These are phyloP conservation scores for Dentipellis sp. DNA, from an alignment of 768 basidiomycete species.

Conservation along the genomic window DNA sequence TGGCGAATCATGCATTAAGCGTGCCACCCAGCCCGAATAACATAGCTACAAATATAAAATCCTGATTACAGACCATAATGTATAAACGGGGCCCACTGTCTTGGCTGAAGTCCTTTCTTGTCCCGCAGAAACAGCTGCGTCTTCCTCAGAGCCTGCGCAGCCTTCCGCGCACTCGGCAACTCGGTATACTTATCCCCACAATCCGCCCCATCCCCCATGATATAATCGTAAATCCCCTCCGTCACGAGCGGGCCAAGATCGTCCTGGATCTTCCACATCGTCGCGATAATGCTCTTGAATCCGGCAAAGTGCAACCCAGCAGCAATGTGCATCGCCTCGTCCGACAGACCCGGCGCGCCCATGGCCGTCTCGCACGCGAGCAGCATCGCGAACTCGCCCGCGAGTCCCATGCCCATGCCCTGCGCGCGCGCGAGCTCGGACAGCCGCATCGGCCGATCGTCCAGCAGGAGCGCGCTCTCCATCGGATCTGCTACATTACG, in stretches of 20 bases:
- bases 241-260: neutral
- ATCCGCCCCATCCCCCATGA: neutral
- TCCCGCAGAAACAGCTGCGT: neutral
- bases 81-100: neutral
- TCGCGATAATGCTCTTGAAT: conserved; percentile 5
- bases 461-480: conserved; percentile 7
- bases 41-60: neutral
- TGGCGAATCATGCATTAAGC: too few relatives aligned
- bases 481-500: conserved; percentile 6
- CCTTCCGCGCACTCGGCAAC: neutral
- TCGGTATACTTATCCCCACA: neutral
- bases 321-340: conserved; percentile 7
- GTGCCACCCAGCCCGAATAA: neutral
- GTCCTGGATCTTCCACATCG: conserved; percentile 8
- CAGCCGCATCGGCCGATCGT: conserved; percentile 5
- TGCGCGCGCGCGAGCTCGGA: conserved; percentile 6
- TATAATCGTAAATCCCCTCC: neutral
- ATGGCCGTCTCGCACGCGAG: conserved; percentile 7
- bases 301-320: conserved; percentile 6
- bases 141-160: neutral
- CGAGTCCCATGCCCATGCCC: neutral
- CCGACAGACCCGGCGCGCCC: neutral
- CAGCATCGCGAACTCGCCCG: conserved; percentile 3
- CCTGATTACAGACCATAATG: neutral
- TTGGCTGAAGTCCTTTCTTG: neutral